Percentiles rank a stretch among this genome's conserved stretches.
Evolutionary conservation across 2,329 filamentous ascomycete species (phyloP).

Genomic region (Ascochyta rabiei): DNA sequence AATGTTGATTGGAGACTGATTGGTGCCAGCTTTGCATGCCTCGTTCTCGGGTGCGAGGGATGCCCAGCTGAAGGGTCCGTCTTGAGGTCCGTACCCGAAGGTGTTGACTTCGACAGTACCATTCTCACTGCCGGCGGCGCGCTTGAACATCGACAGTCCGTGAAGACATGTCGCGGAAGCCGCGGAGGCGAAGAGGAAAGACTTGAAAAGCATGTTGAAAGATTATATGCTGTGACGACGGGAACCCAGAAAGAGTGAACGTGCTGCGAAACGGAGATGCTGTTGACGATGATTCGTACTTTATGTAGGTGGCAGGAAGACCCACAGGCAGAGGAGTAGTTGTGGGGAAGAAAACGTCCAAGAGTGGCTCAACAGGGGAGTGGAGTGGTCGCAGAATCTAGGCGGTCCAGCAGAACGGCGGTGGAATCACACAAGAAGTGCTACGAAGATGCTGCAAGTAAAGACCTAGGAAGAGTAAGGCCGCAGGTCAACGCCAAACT

Average conservation of each 20-base stretch:
- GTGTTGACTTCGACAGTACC: constrained; percentile 37
- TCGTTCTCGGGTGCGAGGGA: constrained; percentile 53
- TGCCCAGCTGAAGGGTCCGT: constrained; percentile 62
- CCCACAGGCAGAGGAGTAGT: constrained; percentile 2
- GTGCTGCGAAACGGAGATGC: neutral
- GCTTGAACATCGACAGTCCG: constrained; percentile 49
- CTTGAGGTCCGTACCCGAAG: constrained; percentile 52
- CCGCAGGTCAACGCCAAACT: constrained; percentile 12
- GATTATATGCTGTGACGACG: neutral
- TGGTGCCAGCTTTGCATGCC: constrained; percentile 56
- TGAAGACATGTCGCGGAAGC: constrained; percentile 51
- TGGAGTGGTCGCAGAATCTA: constrained; percentile 21
- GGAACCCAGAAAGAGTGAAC: neutral
- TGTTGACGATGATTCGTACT: constrained; percentile 1
- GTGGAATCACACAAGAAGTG: constrained; percentile 19
- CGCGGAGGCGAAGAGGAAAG: constrained; percentile 40
- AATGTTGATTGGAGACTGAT: constrained; percentile 65
- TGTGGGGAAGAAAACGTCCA: constrained; percentile 18
- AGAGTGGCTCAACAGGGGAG: constrained; percentile 2
- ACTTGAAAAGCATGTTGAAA: constrained; percentile 41
- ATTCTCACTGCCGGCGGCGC: constrained; percentile 18
- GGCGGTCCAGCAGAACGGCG: constrained; percentile 14
- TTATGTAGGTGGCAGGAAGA: constrained; percentile 8
- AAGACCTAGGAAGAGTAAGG: constrained; percentile 5
- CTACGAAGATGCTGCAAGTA: constrained; percentile 10